These are phyloP conservation scores for Kandelia obovata DNA, from an alignment of 345 rosid species.

Conservation along the genomic window DNA sequence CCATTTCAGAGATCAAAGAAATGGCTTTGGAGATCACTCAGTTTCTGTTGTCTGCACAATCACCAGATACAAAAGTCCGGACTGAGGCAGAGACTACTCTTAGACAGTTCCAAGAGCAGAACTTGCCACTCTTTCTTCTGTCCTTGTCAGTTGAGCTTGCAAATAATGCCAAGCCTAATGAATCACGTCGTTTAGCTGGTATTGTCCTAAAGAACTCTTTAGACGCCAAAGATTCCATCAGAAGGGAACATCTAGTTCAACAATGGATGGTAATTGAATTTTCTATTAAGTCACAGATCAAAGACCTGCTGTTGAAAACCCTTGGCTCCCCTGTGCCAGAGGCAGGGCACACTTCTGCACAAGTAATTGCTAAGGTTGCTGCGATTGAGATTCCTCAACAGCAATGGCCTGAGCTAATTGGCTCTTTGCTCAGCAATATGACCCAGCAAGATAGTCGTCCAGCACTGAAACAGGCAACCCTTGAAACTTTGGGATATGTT, in stretches of 20 bases:
- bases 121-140: constrained; percentile 61
- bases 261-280: constrained; percentile 76
- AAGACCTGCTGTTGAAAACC: constrained; percentile 63
- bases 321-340: constrained; percentile 64
- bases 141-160: constrained; percentile 83
- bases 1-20: constrained; percentile 28
- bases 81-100: constrained; percentile 74
- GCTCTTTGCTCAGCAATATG: constrained; percentile 68
- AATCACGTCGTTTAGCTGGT: constrained; percentile 92
- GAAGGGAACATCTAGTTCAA: constrained; percentile 65
- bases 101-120: constrained; percentile 77
- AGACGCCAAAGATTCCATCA: constrained; percentile 76
- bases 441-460: constrained; percentile 58
- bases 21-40: constrained; percentile 96
- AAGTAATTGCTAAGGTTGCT: constrained; percentile 94
- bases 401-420: constrained; percentile 90
- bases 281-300: constrained; percentile 73
- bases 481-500: constrained; percentile 86
- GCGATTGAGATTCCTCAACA: constrained; percentile 87
- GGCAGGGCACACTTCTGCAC: constrained; percentile 88
- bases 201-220: constrained; percentile 86
- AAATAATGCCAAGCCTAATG: constrained; percentile 71
- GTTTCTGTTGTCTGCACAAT: constrained; percentile 74
- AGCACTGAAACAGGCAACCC: constrained; percentile 74
- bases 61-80: constrained; percentile 65